Conservation (phyloP, 2,329 filamentous ascomycete genomes). For the Penicillium sp. region DNA sequence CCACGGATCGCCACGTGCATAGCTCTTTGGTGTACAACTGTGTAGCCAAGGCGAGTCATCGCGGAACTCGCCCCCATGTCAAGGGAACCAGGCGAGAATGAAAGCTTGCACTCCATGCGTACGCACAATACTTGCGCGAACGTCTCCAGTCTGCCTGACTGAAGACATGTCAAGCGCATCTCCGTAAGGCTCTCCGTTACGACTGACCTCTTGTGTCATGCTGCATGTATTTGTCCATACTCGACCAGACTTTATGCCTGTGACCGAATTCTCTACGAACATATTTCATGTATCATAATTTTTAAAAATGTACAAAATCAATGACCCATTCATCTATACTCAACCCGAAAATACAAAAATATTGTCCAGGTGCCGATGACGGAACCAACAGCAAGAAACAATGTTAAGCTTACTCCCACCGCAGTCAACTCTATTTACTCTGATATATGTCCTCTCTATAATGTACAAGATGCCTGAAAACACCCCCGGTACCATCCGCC, state of each 20-base stretch:
- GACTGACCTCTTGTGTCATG: neutral
- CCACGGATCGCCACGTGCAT: neutral
- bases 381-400: neutral
- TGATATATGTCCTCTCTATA: neutral
- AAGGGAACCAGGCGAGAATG: neutral
- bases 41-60: neutral
- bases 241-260: neutral
- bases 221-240: neutral
- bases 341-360: neutral
- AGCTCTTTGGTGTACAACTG: neutral
- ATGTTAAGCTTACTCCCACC: neutral
- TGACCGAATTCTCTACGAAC: neutral
- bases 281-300: neutral
- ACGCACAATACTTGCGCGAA: neutral
- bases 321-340: neutral
- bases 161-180: too few species aligned
- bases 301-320: slow-evolving; percentile 1
- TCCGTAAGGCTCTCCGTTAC: too few species aligned
- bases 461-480: neutral
- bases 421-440: neutral
- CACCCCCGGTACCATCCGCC: slow-evolving; percentile 19
- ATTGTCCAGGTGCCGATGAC: slow-evolving; percentile 3
- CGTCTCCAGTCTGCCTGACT: too few species aligned
- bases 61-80: neutral
- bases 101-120: neutral